Percentiles rank a stretch among this genome's conserved stretches.
Conservation (phyloP, 179 eudicot species). For the Beta macrorhiza region DNA sequence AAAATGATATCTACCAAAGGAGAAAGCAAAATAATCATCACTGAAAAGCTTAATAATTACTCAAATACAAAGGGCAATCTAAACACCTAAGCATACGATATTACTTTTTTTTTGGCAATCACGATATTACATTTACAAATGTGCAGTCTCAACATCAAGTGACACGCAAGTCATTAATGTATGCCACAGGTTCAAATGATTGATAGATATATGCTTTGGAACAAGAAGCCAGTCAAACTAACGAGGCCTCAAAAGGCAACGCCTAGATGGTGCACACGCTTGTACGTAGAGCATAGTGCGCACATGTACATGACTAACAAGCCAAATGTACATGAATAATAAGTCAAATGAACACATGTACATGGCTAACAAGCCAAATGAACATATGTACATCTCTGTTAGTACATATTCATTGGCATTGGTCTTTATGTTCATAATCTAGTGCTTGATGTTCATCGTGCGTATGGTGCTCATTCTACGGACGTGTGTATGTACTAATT, state of each 20-base stretch:
- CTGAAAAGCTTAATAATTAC: background rate
- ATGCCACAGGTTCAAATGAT: background rate
- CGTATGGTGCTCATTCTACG: no score
- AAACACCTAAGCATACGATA: background rate
- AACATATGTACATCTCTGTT: no score
- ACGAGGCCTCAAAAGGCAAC: background rate
- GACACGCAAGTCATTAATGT: background rate
- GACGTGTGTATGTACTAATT: no score
- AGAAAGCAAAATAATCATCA: slow-evolving; percentile 7
- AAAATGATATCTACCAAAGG: slow-evolving; percentile 68
- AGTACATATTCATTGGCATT: no score
- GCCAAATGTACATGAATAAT: no score
- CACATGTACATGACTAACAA: no score
- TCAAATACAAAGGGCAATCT: background rate
- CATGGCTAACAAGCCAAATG: no score
- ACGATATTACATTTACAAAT: background rate
- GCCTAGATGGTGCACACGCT: no score
- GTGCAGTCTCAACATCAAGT: background rate
- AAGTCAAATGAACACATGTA: no score
- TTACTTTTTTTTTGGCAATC: background rate
- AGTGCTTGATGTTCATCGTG: no score
- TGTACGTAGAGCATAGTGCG: no score
- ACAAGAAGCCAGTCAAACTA: background rate
- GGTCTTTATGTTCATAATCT: no score
- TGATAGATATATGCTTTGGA: background rate